These are phyloP conservation scores for Ophiostoma angusticollis DNA, from an alignment of 2,329 filamentous ascomycete genomes.

Conservation along the genomic window DNA sequence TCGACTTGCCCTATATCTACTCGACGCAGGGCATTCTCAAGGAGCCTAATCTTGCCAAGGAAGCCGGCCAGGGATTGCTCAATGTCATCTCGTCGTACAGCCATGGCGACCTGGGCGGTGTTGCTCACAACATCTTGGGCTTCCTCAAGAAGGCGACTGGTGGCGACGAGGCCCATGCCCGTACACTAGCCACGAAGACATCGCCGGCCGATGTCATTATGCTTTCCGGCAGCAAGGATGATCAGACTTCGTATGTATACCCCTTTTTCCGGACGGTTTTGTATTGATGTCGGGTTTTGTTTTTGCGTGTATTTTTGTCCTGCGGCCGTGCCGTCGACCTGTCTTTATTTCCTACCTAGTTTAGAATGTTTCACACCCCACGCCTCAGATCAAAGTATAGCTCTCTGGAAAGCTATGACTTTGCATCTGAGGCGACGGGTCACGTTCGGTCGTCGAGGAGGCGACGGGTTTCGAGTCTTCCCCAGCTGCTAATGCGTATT, in stretches of 20 bases:
- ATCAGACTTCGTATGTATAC: constrained; percentile 67
- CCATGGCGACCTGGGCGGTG: constrained; percentile 69
- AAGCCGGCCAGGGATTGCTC: constrained; percentile 60
- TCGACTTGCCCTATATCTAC: constrained; percentile 71
- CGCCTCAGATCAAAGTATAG: not conserved
- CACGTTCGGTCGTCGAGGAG: constrained; percentile 17
- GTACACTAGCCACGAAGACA: constrained; percentile 77
- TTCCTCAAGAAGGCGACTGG: constrained; percentile 78
- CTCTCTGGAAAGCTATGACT: not conserved
- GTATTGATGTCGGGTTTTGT: constrained; percentile 12
- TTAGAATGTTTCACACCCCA: not conserved
- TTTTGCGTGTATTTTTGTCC: not conserved
- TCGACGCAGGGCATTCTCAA: constrained; percentile 69
- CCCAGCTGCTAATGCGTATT: not conserved
- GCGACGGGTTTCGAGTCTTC: not conserved
- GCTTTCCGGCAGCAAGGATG: constrained; percentile 95
- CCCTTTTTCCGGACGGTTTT: constrained; percentile 1
- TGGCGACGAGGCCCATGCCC: constrained; percentile 61
- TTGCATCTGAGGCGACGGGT: constrained; percentile 1
- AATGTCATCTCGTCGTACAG: constrained; percentile 67
- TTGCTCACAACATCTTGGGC: constrained; percentile 66
- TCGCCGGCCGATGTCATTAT: constrained; percentile 92
- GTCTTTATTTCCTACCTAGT: not conserved
- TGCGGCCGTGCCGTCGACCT: not conserved
- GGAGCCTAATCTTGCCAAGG: constrained; percentile 69